A percentile compares a stretch with the other conserved stretches of the same genome.
These are phyloP conservation scores for Cryptococcus neoformans DNA, from an alignment of 1,284 basidiomycete genomes.

Conservation along the genomic window DNA sequence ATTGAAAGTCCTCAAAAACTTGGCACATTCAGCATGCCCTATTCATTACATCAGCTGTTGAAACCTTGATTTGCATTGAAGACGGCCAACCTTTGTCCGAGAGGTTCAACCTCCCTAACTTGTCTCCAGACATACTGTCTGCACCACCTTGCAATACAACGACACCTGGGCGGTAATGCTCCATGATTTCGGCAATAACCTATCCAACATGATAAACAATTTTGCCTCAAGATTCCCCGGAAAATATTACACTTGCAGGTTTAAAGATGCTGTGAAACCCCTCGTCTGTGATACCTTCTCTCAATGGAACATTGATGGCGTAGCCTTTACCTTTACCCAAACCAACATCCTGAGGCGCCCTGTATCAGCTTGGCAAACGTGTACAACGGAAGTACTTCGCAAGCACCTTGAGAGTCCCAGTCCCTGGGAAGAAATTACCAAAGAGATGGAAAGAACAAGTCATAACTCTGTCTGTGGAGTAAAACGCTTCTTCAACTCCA, in stretches of 20 bases:
- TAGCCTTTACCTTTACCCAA: slow-evolving; percentile 84
- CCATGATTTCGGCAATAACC: slow-evolving; percentile 82
- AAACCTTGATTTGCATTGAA: background rate
- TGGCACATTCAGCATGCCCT: slow-evolving; percentile 82
- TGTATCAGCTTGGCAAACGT: background rate
- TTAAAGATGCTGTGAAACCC: slow-evolving; percentile 75
- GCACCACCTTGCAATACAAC: slow-evolving; percentile 94
- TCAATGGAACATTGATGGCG: slow-evolving; percentile 86
- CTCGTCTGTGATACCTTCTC: slow-evolving; percentile 86
- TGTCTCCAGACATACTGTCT: slow-evolving; percentile 92
- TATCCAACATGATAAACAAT: slow-evolving; percentile 38
- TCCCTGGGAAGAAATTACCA: slow-evolving; percentile 96
- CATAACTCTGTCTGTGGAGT: slow-evolving; percentile 94
- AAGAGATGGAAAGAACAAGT: slow-evolving; percentile 94
- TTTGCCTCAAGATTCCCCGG: background rate
- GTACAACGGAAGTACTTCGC: slow-evolving; percentile 6
- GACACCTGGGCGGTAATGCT: slow-evolving; percentile 83
- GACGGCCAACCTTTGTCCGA: slow-evolving; percentile 68
- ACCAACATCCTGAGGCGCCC: slow-evolving; percentile 63
- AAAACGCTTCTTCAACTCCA: slow-evolving; percentile 99
- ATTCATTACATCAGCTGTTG: slow-evolving; percentile 2
- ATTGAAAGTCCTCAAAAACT: slow-evolving; percentile 76
- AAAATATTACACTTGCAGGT: slow-evolving; percentile 59
- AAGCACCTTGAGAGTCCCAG: slow-evolving; percentile 63
- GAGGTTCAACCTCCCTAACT: slow-evolving; percentile 93